Evolutionary conservation across 225 moss, liverwort and hornwort genomes (phyloP).

Genomic region (Straminergon stramineum): DNA sequence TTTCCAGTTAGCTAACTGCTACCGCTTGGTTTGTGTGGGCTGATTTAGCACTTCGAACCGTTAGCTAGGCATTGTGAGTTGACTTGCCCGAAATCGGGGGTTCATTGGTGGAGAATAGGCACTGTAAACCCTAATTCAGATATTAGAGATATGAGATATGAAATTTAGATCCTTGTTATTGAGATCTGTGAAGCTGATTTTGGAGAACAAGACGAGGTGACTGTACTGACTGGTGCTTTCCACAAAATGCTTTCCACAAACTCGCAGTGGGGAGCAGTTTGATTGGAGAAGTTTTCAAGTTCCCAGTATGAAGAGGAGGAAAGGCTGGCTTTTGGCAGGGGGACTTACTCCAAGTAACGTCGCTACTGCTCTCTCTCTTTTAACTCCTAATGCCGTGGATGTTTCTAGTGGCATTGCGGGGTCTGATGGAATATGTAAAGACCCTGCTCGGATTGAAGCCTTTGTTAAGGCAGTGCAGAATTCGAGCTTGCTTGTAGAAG

Average conservation of each 20-base stretch:
- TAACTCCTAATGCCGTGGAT: conserved; percentile 70
- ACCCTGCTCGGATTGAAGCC: conserved; percentile 49
- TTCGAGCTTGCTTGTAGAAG: not conserved
- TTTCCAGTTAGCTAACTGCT: not conserved
- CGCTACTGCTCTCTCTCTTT: conserved; percentile 46
- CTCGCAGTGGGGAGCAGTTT: conserved; percentile 67
- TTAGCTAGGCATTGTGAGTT: not conserved
- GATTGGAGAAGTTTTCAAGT: conserved; percentile 64
- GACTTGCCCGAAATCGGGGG: not conserved
- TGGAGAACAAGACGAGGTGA: not conserved
- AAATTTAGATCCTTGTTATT: not conserved
- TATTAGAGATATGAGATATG: not conserved
- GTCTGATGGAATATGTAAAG: conserved; percentile 61
- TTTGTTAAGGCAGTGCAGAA: conserved; percentile 62
- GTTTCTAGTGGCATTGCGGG: conserved; percentile 89
- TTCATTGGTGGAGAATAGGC: not conserved
- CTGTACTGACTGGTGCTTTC: not conserved
- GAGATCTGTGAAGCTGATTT: not conserved
- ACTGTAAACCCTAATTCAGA: not conserved
- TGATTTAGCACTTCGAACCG: not conserved
- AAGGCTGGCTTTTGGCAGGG: conserved; percentile 84
- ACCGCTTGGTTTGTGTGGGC: not conserved
- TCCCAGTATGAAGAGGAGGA: conserved; percentile 43
- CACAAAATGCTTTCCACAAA: not conserved
- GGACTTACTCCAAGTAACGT: conserved; percentile 79